These are phyloP conservation scores for Meyerozyma elateridarum DNA, from an alignment of 1,139 yeast genomes.

Conservation along the genomic window DNA sequence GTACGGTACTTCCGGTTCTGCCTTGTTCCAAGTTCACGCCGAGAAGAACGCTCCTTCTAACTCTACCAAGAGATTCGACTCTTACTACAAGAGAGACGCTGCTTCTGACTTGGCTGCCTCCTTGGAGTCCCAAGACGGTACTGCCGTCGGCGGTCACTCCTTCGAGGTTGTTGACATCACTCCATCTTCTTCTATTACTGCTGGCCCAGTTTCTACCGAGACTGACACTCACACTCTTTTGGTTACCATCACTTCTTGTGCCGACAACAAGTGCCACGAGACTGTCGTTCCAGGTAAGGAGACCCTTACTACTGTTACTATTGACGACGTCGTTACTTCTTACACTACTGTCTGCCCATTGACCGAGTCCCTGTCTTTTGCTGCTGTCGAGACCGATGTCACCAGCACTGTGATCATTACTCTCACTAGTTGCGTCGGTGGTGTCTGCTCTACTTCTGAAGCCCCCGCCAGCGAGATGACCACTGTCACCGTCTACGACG, in stretches of 20 bases:
- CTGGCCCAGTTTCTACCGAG: constrained; percentile 9
- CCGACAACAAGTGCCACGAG: constrained; percentile 11
- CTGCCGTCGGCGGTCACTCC: constrained; percentile 13
- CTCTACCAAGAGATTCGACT: constrained; percentile 22
- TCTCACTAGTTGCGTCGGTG: constrained; percentile 1
- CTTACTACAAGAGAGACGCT: constrained; percentile 25
- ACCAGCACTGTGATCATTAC: constrained; percentile 11
- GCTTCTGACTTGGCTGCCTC: constrained; percentile 27
- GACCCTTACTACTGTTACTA: constrained; percentile 15
- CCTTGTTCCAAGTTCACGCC: constrained; percentile 29
- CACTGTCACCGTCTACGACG: constrained; percentile 15
- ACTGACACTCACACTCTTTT: constrained; percentile 1
- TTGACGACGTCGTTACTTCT: constrained; percentile 14
- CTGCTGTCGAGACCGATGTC: constrained; percentile 9
- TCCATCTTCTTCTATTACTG: constrained; percentile 12
- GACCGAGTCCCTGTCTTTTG: too few relatives aligned
- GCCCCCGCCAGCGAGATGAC: constrained; percentile 9
- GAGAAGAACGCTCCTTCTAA: constrained; percentile 28
- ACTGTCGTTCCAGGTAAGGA: constrained; percentile 11
- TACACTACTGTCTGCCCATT: constrained; percentile 18
- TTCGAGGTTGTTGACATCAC: constrained; percentile 24
- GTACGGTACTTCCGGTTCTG: constrained; percentile 20
- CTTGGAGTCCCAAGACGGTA: constrained; percentile 28
- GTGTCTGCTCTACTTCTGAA: constrained; percentile 7
- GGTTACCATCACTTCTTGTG: constrained; percentile 8